Conservation (phyloP, 495 filamentous ascomycete species). For the Talaromyces stipitatus region DNA sequence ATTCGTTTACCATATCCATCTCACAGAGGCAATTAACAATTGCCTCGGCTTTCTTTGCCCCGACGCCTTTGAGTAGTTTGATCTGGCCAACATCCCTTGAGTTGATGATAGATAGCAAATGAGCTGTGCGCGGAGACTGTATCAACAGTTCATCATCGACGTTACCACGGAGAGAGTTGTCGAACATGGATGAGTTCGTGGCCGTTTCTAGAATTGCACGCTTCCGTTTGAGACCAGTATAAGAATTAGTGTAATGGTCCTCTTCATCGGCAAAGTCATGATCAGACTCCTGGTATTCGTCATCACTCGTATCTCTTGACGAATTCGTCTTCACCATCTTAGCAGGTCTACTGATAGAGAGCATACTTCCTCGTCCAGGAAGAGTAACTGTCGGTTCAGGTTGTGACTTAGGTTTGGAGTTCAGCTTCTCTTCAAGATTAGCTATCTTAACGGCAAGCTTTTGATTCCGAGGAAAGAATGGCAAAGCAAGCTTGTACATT, state of each 20-base stretch:
- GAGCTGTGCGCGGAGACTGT: constrained; percentile 59
- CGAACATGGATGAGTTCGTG: constrained; percentile 15
- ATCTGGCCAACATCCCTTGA: constrained; percentile 64
- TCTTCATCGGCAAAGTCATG: constrained; percentile 24
- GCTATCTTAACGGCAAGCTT: constrained; percentile 76
- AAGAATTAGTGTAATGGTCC: constrained; percentile 24
- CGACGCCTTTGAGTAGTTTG: constrained; percentile 58
- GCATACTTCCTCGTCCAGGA: constrained; percentile 28
- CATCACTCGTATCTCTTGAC: constrained; percentile 27
- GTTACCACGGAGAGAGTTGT: constrained; percentile 11
- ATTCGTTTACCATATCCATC: constrained; percentile 28
- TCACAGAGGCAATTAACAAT: constrained; percentile 46
- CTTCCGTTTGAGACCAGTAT: constrained; percentile 31
- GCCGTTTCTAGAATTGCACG: constrained; percentile 23
- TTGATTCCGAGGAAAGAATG: constrained; percentile 78
- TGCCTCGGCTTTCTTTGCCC: constrained; percentile 46
- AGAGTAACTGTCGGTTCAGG: constrained; percentile 7
- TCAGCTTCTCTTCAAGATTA: constrained; percentile 53
- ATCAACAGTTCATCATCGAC: constrained; percentile 16
- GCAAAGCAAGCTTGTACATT: constrained; percentile 79
- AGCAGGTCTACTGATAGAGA: constrained; percentile 30
- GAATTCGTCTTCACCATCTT: constrained; percentile 21
- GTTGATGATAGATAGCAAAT: constrained; percentile 79
- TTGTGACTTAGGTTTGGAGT: constrained; percentile 18
- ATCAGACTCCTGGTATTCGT: constrained; percentile 17